Evolutionary conservation across 768 basidiomycete genomes (phyloP), one percentile per base, ranked within the genome.

Genomic region (Boletus vermiculosoides): DNA sequence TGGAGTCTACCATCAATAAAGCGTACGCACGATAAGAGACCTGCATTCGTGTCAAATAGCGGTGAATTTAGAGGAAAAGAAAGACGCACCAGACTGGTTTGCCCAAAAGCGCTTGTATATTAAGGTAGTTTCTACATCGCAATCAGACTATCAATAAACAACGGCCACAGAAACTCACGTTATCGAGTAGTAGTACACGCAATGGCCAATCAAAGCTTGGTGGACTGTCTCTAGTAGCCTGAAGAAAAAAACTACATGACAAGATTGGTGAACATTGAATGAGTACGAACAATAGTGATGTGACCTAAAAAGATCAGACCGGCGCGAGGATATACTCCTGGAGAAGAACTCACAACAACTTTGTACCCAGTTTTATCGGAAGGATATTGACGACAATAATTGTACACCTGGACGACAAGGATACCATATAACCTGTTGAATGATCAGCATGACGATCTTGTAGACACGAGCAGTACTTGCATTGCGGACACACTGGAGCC

Each of bases 361-460:
- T 83, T 86, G 65, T 83, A 82, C 22, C 76, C 64, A 16, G 62
- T 31, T 54, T 76, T 79, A 69, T 88, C 86, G 33, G 73, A 73
- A 55, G 80, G 80, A 70, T 82, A 87, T 46, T 76, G 75, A 57
- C 71, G 70, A 66, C 81, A 83, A 61, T 87, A 88, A 25, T 74
- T 73, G 66, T 79, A 80, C 8, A 77, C 71, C 68, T 87, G 85
- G 18, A 81, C 72, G 45, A 77, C 62, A 42, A 86, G 73, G 30
- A 85, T 73, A n/a, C 85, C 85, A 66, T 80, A 85, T 13, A 73
- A 49, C 33, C 77, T 78, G 64, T 49, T 34, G 37, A 37, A 78
- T 63, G 49, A 68, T 74, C 60, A 77, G 56, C 12, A 2, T 8
- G 8, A 28, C 9, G 15, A 33, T 39, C 15, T 23, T 23, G 37